Evolutionary conservation across 805 yeast species (phyloP).

Genomic region (Saccharomycopsis fibuligera): DNA sequence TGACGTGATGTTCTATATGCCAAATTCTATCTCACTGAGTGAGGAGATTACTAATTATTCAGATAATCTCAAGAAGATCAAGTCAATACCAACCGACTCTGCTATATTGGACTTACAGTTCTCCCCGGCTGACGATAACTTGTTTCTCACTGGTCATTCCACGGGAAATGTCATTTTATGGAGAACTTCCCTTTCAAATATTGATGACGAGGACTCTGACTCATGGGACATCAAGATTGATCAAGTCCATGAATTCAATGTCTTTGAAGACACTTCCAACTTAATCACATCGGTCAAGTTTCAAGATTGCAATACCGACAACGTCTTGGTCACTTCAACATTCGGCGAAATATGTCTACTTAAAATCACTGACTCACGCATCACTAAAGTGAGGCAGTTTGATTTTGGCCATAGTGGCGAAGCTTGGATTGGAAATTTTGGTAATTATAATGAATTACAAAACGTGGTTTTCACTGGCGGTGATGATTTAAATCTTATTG

Average conservation of each 20-base stretch:
- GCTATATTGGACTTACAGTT: conserved; percentile 78
- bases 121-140: conserved; percentile 43
- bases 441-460: conserved; percentile 10
- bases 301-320: conserved; percentile 3
- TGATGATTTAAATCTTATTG: conserved; percentile 72
- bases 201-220: conserved; percentile 20
- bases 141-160: conserved; percentile 66
- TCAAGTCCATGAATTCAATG: not conserved
- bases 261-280: conserved; percentile 4
- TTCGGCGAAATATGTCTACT: conserved; percentile 8
- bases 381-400: not conserved
- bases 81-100: conserved; percentile 36
- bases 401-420: conserved; percentile 9
- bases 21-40: not conserved
- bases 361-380: not conserved
- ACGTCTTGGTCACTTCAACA: conserved; percentile 14
- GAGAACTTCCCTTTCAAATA: conserved; percentile 30
- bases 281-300: conserved; percentile 16
- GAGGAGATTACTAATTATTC: conserved; percentile 4
- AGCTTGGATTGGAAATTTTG: conserved; percentile 20
- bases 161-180: conserved; percentile 71
- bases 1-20: conserved; percentile 30
- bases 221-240: not conserved
- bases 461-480: conserved; percentile 80
- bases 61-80: conserved; percentile 23